Conservation (phyloP, 2,329 filamentous ascomycete genomes). For the Pseudogymnoascus sp. region DNA sequence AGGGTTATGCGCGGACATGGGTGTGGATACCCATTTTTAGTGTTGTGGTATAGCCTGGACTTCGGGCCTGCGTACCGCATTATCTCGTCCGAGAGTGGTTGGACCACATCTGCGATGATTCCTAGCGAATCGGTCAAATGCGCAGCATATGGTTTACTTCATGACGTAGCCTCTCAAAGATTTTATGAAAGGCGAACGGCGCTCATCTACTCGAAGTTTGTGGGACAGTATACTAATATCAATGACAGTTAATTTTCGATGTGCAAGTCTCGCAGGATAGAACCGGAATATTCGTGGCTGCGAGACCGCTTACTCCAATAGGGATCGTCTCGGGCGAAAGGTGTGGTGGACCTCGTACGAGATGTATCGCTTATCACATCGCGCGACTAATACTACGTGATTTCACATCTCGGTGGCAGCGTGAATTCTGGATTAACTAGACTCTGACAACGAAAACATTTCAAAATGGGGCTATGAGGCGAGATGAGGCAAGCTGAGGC, state of each 20-base stretch:
- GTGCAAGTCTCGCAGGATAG: not conserved
- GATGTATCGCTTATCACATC: not conserved
- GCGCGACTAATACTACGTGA: not conserved
- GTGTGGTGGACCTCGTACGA: not conserved
- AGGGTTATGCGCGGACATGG: not conserved
- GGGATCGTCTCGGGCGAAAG: not conserved
- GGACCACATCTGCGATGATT: not conserved
- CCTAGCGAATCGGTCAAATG: not conserved
- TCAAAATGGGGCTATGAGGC: not conserved
- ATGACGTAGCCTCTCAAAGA: not conserved
- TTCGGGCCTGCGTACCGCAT: not conserved
- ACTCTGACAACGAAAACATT: not conserved
- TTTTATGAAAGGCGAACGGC: not conserved
- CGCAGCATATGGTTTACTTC: not conserved
- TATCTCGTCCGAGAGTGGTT: not conserved
- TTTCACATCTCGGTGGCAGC: not conserved
- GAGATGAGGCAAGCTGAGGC: not conserved
- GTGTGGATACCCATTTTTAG: not conserved
- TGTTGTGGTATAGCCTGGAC: not conserved
- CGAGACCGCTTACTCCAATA: not conserved
- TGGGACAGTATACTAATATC: not conserved
- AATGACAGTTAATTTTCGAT: not conserved
- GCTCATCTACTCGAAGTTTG: not conserved
- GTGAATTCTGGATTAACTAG: not conserved
- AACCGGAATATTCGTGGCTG: not conserved